Evolutionary conservation across 129 eudicot species (phyloP), one percentile per base, ranked within the genome.

Genomic region (Flaveria linearis): DNA sequence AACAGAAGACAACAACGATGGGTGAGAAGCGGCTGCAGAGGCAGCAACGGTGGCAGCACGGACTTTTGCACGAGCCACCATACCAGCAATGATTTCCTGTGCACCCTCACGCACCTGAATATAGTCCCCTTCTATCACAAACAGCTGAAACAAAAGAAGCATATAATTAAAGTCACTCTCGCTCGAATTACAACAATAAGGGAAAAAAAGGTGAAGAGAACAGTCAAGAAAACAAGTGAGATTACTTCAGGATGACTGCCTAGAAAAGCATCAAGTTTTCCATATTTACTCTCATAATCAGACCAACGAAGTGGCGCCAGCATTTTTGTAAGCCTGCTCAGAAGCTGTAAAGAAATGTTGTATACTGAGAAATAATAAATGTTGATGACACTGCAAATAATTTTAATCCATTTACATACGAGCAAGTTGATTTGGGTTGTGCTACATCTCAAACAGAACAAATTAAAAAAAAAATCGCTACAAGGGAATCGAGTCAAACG

Each of bases 91-190:
- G 41, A 84, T 89, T 84, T 92, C 94, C 76, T 95, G 96, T 53
- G 97, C 99, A 50, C 99, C 97, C 73, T 91, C 99, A 58, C 92
- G 85, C 71, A 95, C 96, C 72, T 95, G 97, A 81, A 95, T 91
- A 76, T 58, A 84, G 80, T 91, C 99, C 51, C 93, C 99, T 77
- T 95, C 97, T 23, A 95, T 86, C 68, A 86, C 81, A 74, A 95
- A 95, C 68, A 95, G 78, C 99, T 95, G 88, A 42, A 85, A 82
- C 15, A 69, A 70, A 60, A 57, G 6, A 80, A 46, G 72, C 50
- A 20, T 18, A 23, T 17, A 47, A 5, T 4, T n/a, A 25, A 25
- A 72, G 67, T 28, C 55, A 47, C 8, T 17, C 60, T 28, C 43
- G 50, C 16, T 56, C 3, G 39, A 60, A 42, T 13, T 62, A 69